Conservation (phyloP, 306 rosid genomes). For the Bauhinia variegata region DNA sequence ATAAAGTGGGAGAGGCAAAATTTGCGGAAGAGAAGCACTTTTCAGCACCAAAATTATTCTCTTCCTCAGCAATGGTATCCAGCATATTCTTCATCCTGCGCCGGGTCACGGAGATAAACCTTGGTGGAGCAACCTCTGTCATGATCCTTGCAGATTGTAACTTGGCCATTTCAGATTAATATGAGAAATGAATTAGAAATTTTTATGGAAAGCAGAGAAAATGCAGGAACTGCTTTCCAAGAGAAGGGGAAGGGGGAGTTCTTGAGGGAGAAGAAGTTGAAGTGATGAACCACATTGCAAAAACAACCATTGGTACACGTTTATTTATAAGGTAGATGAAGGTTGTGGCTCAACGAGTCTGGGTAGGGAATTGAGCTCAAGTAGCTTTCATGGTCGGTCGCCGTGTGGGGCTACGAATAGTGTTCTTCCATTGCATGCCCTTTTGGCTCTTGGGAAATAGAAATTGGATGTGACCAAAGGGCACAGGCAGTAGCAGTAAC, state of each 20-base stretch:
- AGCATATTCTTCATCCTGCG: slow-evolving; percentile 39
- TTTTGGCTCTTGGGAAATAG: too few species aligned
- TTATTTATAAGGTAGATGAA: slow-evolving; percentile 15
- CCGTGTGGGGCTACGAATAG: background rate
- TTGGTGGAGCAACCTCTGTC: slow-evolving; percentile 61
- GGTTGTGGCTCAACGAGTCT: slow-evolving; percentile 21
- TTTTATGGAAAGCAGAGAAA: background rate
- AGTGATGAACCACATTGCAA: background rate
- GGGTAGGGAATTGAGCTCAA: background rate
- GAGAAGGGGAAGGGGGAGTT: slow-evolving; percentile 1
- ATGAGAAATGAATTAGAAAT: background rate
- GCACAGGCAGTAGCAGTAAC: background rate
- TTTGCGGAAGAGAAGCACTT: slow-evolving; percentile 31
- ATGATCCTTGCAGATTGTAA: slow-evolving; percentile 33
- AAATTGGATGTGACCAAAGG: too few species aligned
- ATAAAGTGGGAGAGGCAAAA: slow-evolving; percentile 14
- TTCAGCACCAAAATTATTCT: slow-evolving; percentile 38
- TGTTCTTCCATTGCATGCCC: background rate
- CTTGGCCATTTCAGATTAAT: slow-evolving; percentile 34
- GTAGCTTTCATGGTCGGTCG: slow-evolving; percentile 25
- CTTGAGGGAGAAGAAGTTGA: background rate
- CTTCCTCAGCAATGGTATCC: slow-evolving; percentile 57
- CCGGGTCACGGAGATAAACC: slow-evolving; percentile 36
- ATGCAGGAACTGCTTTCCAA: background rate
- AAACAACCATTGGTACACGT: background rate